phyloP scores from a whole-genome alignment of 2,329 filamentous ascomycete species.

The Aspergillus latus region DNA sequence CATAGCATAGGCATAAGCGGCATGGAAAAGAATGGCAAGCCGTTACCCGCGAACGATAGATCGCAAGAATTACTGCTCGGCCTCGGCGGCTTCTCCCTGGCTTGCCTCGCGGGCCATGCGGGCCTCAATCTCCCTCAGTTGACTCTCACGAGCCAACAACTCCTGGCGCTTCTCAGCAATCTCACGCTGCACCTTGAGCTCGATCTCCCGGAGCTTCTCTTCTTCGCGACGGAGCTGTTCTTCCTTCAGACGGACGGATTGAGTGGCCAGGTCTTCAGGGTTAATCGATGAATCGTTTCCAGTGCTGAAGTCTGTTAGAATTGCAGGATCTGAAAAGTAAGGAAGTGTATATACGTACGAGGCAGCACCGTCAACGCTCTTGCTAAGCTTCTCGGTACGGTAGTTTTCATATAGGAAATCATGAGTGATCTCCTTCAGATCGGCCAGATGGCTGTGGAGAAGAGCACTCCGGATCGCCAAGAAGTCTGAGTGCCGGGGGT shows the following conservation, averaged over 20 bases:
- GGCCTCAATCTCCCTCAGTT: slow-evolving; percentile 97
- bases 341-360: slow-evolving; percentile 64
- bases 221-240: slow-evolving; percentile 98
- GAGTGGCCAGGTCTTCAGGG: slow-evolving; percentile 92
- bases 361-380: slow-evolving; percentile 89
- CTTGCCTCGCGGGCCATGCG: slow-evolving; percentile 88
- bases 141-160: slow-evolving; percentile 92
- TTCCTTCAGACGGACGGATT: slow-evolving; percentile 98
- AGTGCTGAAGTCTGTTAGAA: slow-evolving; percentile 42
- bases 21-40: slow-evolving; percentile 24
- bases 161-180: slow-evolving; percentile 99
- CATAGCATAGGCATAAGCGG: slow-evolving; percentile 39
- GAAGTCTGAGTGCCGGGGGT: slow-evolving; percentile 98
- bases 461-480: slow-evolving; percentile 94
- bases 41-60: slow-evolving; percentile 30
- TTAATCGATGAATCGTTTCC: slow-evolving; percentile 82
- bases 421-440: slow-evolving; percentile 99
- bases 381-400: slow-evolving; percentile 99
- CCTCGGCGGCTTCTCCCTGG: slow-evolving; percentile 35
- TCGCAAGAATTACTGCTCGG: slow-evolving; percentile 38
- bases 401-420: slow-evolving; percentile 99
- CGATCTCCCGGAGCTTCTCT: slow-evolving; percentile 99
- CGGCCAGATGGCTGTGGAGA: slow-evolving; percentile 94
- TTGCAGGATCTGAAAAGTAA: neutral
- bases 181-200: slow-evolving; percentile 98